Base-by-base conservation (phyloP, 768 basidiomycete genomes). In the Cystofilobasidium capitatum region DNA sequence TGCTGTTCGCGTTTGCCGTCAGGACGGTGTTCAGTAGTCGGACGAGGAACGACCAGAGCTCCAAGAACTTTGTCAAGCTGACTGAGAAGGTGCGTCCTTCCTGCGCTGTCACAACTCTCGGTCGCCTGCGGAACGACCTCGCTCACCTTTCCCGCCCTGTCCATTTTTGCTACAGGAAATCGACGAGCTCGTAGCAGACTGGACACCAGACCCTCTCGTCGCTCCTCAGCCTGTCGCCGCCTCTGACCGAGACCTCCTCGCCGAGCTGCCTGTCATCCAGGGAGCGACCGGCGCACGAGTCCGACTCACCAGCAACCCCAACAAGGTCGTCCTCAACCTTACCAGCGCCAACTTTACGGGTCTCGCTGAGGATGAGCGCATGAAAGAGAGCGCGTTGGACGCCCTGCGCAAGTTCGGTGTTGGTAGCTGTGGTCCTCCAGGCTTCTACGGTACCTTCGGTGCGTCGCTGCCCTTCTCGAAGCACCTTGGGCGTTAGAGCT, bases 391-490 rank as follows among this genome's bases (percentile, higher is more conserved):
- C 20, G 90, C 92, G 5, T 81, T 94, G 3, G 88, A 89, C 60
- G 89, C 86, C 0, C 79, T 98, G 24, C 81, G 86, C 58, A 87
- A 88, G 75, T 97, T 96, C 71, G 96, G 94, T 31, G 82, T 97
- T 1, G 94, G 93, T 10, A 89, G 88, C 70, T 99, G 96, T 74
- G 94, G 94, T 2, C 96, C 96, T 44, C 87, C 92, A 35, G 91
- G 92, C 14, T 99, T 99, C 80, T 98, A 98, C 76, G 94, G 94
- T 17, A 94, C 89, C 2, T 81, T 96, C 54, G 93, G 92, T 93
- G 70, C 65, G 86, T 80, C 40, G 31, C 2, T 14, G 3, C 31
- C 12, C 3, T 26, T 37, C 5, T 35, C 22, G 22, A 29, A 17
- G 26, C 36, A 22, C 13, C 16, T 5, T 12, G 22, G 12, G 33